Conservation (phyloP, 148 eudicot genomes). For the Bassia scoparia region DNA sequence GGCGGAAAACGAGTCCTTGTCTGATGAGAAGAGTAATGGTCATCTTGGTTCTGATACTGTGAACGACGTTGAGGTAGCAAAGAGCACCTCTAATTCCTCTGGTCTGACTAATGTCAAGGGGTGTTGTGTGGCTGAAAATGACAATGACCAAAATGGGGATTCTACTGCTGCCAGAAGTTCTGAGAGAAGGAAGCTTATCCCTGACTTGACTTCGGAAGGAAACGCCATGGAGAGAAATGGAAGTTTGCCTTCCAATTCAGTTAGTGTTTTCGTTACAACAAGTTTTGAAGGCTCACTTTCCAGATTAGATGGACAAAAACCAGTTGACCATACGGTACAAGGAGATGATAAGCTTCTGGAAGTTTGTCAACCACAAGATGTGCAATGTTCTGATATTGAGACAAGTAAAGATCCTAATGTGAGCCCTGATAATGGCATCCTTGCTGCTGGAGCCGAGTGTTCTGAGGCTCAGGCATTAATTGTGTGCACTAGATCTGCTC, state of each 20-base stretch:
- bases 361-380: background rate
- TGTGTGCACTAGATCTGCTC: constrained; percentile 2
- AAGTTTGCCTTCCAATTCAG: constrained; percentile 13
- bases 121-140: constrained; percentile 10
- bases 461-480: constrained; percentile 20
- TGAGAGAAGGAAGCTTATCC: constrained; percentile 7
- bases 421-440: background rate
- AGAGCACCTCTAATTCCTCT: constrained; percentile 5
- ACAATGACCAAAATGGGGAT: constrained; percentile 16
- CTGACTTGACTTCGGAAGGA: constrained; percentile 20
- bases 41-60: background rate
- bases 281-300: background rate
- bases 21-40: background rate
- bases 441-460: constrained; percentile 11
- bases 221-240: background rate
- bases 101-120: constrained; percentile 14
- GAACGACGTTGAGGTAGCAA: constrained; percentile 3
- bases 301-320: background rate
- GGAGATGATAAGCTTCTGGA: constrained; percentile 5
- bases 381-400: background rate
- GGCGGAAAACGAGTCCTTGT: constrained; percentile 12
- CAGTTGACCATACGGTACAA: background rate
- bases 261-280: background rate
- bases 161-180: constrained; percentile 6
- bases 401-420: background rate